Percentiles rank a stretch among this genome's conserved stretches.
Evolutionary conservation across 2,329 filamentous ascomycete genomes (phyloP).

Genomic region (Didymella exigua): DNA sequence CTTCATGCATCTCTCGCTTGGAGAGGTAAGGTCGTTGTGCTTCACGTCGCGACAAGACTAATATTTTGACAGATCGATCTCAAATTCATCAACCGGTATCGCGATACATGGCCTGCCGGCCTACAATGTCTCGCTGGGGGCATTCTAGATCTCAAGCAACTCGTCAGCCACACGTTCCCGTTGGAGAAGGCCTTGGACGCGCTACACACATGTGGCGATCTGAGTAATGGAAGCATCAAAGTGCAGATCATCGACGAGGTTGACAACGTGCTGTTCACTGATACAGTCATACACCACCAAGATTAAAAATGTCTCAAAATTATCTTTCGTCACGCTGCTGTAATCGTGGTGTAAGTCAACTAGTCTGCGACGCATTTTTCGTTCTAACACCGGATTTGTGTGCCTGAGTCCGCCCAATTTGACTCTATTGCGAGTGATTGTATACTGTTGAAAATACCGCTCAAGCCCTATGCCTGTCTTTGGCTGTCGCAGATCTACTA

Average conservation of each 20-base stretch:
- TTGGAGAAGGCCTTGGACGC: slow-evolving; percentile 67
- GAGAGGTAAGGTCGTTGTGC: slow-evolving; percentile 54
- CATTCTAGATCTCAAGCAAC: slow-evolving; percentile 64
- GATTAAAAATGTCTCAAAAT: not conserved
- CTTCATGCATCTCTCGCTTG: slow-evolving; percentile 69
- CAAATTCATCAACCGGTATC: slow-evolving; percentile 73
- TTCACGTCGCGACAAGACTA: not conserved
- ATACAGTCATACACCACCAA: not conserved
- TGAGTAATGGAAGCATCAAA: slow-evolving; percentile 63
- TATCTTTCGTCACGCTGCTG: not conserved
- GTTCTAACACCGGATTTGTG: not conserved
- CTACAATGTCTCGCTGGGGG: slow-evolving; percentile 65
- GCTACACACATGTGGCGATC: slow-evolving; percentile 59
- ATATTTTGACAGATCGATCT: slow-evolving; percentile 61
- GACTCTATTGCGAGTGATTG: not conserved
- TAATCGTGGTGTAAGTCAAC: no score
- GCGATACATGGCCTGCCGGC: slow-evolving; percentile 71
- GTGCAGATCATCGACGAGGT: slow-evolving; percentile 62
- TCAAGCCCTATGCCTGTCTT: not conserved
- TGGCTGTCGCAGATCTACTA: not conserved
- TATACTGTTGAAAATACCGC: not conserved
- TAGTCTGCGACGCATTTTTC: not conserved
- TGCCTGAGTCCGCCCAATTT: not conserved
- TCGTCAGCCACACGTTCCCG: slow-evolving; percentile 68
- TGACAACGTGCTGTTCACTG: slow-evolving; percentile 36